Evolutionary conservation across 1,139 yeast genomes (phyloP), one percentile per base, ranked within the genome.

Genomic region (Pichia inconspicua): DNA sequence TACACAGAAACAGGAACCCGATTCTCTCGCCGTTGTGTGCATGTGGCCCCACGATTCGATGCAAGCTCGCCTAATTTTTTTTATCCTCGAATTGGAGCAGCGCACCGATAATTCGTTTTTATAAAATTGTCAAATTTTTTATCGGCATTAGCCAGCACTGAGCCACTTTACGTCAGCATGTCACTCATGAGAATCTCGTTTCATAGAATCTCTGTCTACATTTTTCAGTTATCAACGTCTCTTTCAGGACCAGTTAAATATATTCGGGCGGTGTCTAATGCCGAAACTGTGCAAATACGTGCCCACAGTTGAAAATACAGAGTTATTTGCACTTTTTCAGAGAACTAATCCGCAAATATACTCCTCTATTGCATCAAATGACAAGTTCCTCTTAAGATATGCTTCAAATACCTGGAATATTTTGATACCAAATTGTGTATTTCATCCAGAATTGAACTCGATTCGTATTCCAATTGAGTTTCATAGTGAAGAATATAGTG

Each of bases 331-430:
- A 1, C 36, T 47, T 3, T 55, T 51, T 30, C 43, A 48, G 2
- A 34, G 51, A 9, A 53, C 55, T 4, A 45, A 52, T 2, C 58
- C 58, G 14, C 48, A 46, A 32, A 17, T 40, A 30, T 50, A 45
- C 28, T 46, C 51, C 11, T 47, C 49, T 4, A 39, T 52, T 4
- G 35, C 48, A 0, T 44, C 52, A 25, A 47, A 48, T 17, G 59
- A 57, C 30, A 50, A 49, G 19, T 47, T 49, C 35, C 17, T 57
- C 11, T 25, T 57, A 9, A 42, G 52, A 17, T 57, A 53, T 41
- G 59, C 58, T 3, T 54, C 58, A 17, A 55, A 55, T 40, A 47
- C 46, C 1, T 57, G 60, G 60, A 40, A 40, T 22, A 38, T 55
- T 11, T 49, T 47, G 39, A 22, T 54, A 5, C 50, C 52, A 3